A percentile compares a stretch with the other conserved stretches of the same genome.
These are phyloP conservation scores for Seminavis robusta DNA, from an alignment of 108 stramenopile genomes.

Conservation along the genomic window DNA sequence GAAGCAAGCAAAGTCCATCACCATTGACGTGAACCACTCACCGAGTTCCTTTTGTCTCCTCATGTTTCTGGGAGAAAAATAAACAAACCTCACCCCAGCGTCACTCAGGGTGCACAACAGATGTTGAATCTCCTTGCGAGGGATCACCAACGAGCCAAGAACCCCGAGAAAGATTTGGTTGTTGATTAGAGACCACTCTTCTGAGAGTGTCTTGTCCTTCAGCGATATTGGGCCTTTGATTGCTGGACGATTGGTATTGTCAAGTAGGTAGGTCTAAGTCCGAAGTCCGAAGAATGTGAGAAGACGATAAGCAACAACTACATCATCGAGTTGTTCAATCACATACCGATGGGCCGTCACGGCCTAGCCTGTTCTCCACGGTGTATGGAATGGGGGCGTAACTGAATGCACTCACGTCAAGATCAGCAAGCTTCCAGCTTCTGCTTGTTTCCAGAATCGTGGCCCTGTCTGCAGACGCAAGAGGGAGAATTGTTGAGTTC, in stretches of 20 bases:
- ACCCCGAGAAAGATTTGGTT: slow-evolving; percentile 95
- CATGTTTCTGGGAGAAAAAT: slow-evolving; percentile 97
- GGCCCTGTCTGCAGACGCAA: slow-evolving; percentile 53
- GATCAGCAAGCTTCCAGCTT: slow-evolving; percentile 86
- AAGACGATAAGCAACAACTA: neutral
- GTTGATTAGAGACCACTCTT: slow-evolving; percentile 64
- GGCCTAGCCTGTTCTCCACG: slow-evolving; percentile 57
- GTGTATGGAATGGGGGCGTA: slow-evolving; percentile 92
- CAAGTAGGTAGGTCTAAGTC: slow-evolving; percentile 6
- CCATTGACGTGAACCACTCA: no score
- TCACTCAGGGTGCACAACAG: slow-evolving; percentile 74
- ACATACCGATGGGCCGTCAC: slow-evolving; percentile 17
- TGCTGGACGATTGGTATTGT: neutral
- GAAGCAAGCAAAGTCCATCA: slow-evolving; percentile 34
- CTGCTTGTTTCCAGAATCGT: slow-evolving; percentile 75
- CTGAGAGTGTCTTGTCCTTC: slow-evolving; percentile 27
- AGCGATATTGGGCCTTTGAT: neutral
- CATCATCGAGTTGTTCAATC: neutral
- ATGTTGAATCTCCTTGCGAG: slow-evolving; percentile 85
- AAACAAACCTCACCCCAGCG: slow-evolving; percentile 95
- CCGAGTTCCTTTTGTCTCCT: slow-evolving; percentile 93
- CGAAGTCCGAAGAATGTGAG: neutral
- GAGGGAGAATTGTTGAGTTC: slow-evolving; percentile 81
- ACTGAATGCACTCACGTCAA: slow-evolving; percentile 90
- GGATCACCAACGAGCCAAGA: slow-evolving; percentile 86